A percentile compares a stretch with the other conserved stretches of the same genome.
These are phyloP conservation scores for Solanum virginianum DNA, from an alignment of 257 asterid species.

Conservation along the genomic window DNA sequence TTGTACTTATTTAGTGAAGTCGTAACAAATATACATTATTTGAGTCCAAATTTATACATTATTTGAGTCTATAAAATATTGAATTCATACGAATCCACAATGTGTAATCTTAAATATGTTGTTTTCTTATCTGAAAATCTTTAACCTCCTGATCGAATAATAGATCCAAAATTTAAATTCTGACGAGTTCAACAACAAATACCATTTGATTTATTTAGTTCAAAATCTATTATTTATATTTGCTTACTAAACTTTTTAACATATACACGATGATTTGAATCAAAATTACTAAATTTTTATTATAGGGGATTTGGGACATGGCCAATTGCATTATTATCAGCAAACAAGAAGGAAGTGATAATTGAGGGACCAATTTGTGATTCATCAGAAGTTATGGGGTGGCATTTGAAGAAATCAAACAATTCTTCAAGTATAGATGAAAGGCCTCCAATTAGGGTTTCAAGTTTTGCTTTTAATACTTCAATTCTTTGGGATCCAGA, in stretches of 20 bases:
- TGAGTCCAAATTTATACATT: not conserved
- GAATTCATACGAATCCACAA: not conserved
- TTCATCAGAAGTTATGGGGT: constrained; percentile 64
- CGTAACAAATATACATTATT: not conserved
- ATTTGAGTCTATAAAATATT: not conserved
- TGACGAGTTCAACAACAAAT: not conserved
- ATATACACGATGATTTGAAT: not conserved
- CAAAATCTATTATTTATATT: not conserved
- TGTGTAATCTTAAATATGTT: not conserved
- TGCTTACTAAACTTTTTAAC: not conserved
- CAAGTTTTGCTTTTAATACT: constrained; percentile 84
- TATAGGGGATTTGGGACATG: constrained; percentile 78
- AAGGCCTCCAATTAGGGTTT: constrained; percentile 45
- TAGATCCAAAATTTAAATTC: not conserved
- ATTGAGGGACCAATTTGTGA: constrained; percentile 79
- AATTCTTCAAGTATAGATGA: constrained; percentile 21
- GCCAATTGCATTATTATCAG: constrained; percentile 61
- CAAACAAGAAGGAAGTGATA: constrained; percentile 43
- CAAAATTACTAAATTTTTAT: not conserved
- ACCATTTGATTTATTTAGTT: not conserved
- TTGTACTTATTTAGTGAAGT: not conserved
- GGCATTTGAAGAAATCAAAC: constrained; percentile 70
- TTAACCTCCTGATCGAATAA: accelerated
- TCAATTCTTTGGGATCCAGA: constrained; percentile 97
- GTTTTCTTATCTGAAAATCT: not conserved